Base-by-base conservation (phyloP, 1,284 basidiomycete species). In the Fistulina hepatica region DNA sequence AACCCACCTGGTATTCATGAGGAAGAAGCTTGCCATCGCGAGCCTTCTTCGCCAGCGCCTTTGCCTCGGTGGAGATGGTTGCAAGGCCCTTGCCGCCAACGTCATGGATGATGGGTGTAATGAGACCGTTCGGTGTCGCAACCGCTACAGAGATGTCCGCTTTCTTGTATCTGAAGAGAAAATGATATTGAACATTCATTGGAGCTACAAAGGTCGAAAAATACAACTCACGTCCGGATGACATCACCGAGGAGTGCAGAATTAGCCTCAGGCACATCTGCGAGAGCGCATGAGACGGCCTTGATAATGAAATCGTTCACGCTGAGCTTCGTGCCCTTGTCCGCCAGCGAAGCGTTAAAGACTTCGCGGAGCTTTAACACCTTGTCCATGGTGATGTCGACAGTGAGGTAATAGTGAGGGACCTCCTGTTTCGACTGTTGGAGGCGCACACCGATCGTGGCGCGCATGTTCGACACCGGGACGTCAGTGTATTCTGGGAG, bases 261-360 rank as follows among this genome's bases (percentile, higher is more conserved):
- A 70, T 98, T 98, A 48, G 83, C 93, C 60, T 98, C 95, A 39
- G 95, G 95, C 21, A 98, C 94, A 56, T 98, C 93, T 39, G 74
- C 71, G 40, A 97, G 73, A 4, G 95, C 94, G 48, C 91, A 82
- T 7, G 83, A 79, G 31, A 85, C 79, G 5, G 91, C 95, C 68
- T 99, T 99, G 59, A 97, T 79, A 53, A 99, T 79, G 57, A 99
- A 99, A 66, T 99, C 95, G 59, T 97, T 97, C 42, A 99, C 90
- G 47, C 88, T 93, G 44, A 99, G 75, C 70, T 98, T 99, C 36
- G 79, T 76, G 44, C 73, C 68, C 52, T 82, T 83, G 58, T 86
- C 81, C 30, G 74, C 75, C 32, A 89, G 61, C 24, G 81, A 73
- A 57, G 83, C 83, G 74, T 98, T 99, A 71, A 99, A 98, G 45